A percentile compares a stretch with the other conserved stretches of the same genome.
Conservation (phyloP, 441 rosid species). For the Populus trichocarpa region DNA sequence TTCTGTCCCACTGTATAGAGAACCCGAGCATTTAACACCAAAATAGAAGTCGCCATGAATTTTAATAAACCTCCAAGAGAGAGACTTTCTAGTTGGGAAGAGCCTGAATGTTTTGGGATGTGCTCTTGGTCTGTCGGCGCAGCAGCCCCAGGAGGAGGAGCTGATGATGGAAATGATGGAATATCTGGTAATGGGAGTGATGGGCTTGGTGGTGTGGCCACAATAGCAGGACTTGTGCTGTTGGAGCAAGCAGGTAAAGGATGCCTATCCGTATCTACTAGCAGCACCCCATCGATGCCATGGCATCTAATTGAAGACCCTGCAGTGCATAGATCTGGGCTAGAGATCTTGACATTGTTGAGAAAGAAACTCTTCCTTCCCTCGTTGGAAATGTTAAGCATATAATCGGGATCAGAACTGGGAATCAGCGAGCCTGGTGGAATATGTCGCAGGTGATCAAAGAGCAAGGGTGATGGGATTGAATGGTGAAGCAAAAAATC, state of each 20-base stretch:
- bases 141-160: slow-evolving; percentile 11
- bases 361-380: slow-evolving; percentile 48
- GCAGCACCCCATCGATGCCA: slow-evolving; percentile 60
- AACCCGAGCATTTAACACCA: not conserved
- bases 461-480: slow-evolving; percentile 62
- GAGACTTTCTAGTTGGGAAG: not conserved
- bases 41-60: not conserved
- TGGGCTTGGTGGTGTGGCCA: not conserved
- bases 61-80: not conserved
- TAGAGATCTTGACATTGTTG: slow-evolving; percentile 55
- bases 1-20: not conserved
- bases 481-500: slow-evolving; percentile 72
- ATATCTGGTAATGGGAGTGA: not conserved
- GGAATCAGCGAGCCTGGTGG: slow-evolving; percentile 61
- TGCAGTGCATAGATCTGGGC: slow-evolving; percentile 54
- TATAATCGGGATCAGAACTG: slow-evolving; percentile 40
- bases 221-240: slow-evolving; percentile 19
- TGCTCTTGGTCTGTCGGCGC: slow-evolving; percentile 11
- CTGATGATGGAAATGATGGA: slow-evolving; percentile 7
- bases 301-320: slow-evolving; percentile 67
- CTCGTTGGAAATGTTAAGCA: slow-evolving; percentile 43
- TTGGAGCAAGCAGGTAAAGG: slow-evolving; percentile 29
- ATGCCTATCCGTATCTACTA: not conserved
- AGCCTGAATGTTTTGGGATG: slow-evolving; percentile 17
- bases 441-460: slow-evolving; percentile 49